Conservation (phyloP, 192 early-diverging fungal genomes). For the Powellomyces hirtus region DNA sequence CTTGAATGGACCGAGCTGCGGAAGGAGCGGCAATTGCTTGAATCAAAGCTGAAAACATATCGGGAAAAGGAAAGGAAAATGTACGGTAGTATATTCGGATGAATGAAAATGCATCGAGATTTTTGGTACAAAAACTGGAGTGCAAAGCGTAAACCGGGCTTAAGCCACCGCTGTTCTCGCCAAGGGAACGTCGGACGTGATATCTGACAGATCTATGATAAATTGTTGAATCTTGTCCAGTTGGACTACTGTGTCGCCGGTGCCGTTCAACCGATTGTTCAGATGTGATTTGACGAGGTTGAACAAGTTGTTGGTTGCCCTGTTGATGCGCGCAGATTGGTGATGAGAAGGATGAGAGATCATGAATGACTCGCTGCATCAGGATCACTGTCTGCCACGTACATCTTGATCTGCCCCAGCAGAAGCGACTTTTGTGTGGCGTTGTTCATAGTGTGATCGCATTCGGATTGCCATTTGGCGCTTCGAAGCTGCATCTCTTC, state of each 20-base stretch:
- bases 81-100: slow-evolving; percentile 46
- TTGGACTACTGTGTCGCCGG: slow-evolving; percentile 47
- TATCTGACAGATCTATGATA: slow-evolving; percentile 35
- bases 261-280: slow-evolving; percentile 47
- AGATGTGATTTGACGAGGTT: slow-evolving; percentile 56
- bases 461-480: slow-evolving; percentile 51
- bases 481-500: slow-evolving; percentile 49
- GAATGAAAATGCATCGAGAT: neutral
- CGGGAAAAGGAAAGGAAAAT: slow-evolving; percentile 45
- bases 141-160: no score
- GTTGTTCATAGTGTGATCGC: slow-evolving; percentile 53
- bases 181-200: slow-evolving; percentile 15
- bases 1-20: slow-evolving; percentile 43
- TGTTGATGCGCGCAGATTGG: slow-evolving; percentile 16
- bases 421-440: slow-evolving; percentile 54
- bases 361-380: neutral
- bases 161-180: neutral
- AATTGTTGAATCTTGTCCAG: slow-evolving; percentile 66
- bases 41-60: slow-evolving; percentile 34
- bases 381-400: neutral
- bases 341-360: neutral
- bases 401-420: slow-evolving; percentile 65
- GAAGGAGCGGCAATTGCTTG: slow-evolving; percentile 32
- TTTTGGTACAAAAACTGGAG: neutral
- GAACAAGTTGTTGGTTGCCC: slow-evolving; percentile 63